Evolutionary conservation across 306 rosid species (phyloP), one percentile per base, ranked within the genome.

Genomic region (Acacia melanoxylon): DNA sequence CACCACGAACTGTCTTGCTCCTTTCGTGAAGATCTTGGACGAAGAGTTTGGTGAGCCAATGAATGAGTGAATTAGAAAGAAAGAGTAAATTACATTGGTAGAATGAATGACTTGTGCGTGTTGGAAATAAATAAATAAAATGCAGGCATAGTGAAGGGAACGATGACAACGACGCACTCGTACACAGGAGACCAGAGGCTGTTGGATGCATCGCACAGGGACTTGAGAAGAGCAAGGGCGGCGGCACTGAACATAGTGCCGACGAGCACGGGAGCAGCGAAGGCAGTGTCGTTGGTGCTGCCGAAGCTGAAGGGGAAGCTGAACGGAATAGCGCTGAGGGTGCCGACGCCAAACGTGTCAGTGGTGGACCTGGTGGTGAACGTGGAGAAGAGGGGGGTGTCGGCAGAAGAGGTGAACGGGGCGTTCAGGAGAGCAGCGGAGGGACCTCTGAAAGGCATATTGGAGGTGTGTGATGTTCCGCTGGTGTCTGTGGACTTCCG

Each of bases 161-260:
- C 99, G 85, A 96, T 96, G 99, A 96, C 97, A 82, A 96, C 99
- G 73, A 93, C 99, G 74, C 99, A 96, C 83, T 96, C 99, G 68
- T 96, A 96, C 92, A 96, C 99, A 0, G 99, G 99, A 84, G 99
- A 96, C 87, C 99, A 95, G 98, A 96, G 99, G 87, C 94, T 96
- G 44, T 61, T 96, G 94, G 99, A 96, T 85, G 99, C 99, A 72
- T 96, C 99, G 17, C 99, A 96, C 85, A 80, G 99, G 77, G 99
- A 93, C 92, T 84, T 96, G 89, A 92, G 99, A 81, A 78, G 98
- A 80, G 99, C 99, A 0, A 83, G 99, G 83, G 99, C 99, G 2
- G 99, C 98, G 29, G 99, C 99, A 45, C 86, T 96, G 83, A 96
- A 92, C 92, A 96, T 96, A 44, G 99, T 96, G 67, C 99, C 99